Evolutionary conservation across 2,329 filamentous ascomycete genomes (phyloP).

Genomic region (Microdochium nivale): DNA sequence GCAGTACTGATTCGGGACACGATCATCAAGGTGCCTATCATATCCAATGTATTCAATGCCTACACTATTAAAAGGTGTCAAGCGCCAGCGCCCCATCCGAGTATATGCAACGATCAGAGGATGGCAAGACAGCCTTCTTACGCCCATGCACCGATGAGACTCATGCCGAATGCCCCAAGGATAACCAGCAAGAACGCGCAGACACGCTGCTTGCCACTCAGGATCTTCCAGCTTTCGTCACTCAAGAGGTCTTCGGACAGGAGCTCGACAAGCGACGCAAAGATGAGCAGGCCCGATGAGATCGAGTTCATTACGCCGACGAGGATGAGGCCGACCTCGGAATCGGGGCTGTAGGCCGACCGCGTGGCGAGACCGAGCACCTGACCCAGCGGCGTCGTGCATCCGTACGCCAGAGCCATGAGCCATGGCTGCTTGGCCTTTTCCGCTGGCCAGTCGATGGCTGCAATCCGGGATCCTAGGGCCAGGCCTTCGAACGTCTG

Average conservation of each 20-base stretch:
- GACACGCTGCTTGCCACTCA: conserved; percentile 44
- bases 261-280: conserved; percentile 63
- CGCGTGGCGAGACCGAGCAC: conserved; percentile 64
- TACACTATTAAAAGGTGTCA: too few relatives aligned
- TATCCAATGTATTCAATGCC: too few relatives aligned
- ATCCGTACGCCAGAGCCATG: conserved; percentile 50
- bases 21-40: too few relatives aligned
- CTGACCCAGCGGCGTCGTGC: conserved; percentile 61
- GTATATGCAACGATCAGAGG: too few relatives aligned
- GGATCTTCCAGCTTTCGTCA: conserved; percentile 50
- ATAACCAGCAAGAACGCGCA: conserved; percentile 49
- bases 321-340: conserved; percentile 57
- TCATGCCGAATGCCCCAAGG: conserved; percentile 52
- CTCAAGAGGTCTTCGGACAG: conserved; percentile 64
- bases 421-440: conserved; percentile 41
- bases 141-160: conserved; percentile 55
- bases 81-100: too few relatives aligned
- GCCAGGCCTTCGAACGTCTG: conserved; percentile 48
- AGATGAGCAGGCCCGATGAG: conserved; percentile 61
- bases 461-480: conserved; percentile 55
- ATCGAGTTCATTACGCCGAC: conserved; percentile 70
- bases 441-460: conserved; percentile 31
- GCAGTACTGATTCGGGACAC: too few relatives aligned
- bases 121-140: not conserved
- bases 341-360: conserved; percentile 59